Conservation (phyloP, 176 grass and related monocot genomes). For the Microstegium vimineum region DNA sequence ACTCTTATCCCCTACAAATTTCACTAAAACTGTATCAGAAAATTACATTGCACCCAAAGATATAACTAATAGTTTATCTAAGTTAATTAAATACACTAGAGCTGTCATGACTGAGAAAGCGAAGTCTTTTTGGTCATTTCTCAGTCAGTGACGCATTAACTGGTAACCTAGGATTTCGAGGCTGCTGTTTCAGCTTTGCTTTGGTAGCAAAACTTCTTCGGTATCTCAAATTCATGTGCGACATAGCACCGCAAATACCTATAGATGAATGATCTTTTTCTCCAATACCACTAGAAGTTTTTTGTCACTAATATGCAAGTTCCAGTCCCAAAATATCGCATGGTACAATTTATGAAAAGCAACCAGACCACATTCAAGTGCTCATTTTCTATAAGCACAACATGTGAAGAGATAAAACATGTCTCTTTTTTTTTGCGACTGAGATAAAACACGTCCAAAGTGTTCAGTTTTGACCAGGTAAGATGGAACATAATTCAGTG, state of each 20-base stretch:
- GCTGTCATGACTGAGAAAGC: background rate
- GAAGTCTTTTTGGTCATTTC: background rate
- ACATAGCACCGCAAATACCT: background rate
- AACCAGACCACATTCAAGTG: background rate
- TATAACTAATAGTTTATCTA: background rate
- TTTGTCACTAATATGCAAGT: background rate
- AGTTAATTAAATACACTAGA: background rate
- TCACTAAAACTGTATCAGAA: slow-evolving; percentile 20
- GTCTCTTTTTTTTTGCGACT: too few relatives aligned
- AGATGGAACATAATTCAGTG: background rate
- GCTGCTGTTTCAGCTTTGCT: background rate
- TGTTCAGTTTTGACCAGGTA: background rate
- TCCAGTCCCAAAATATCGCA: background rate
- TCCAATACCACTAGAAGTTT: background rate
- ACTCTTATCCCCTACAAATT: slow-evolving; percentile 67
- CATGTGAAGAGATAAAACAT: slow-evolving; percentile 6
- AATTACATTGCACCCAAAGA: background rate
- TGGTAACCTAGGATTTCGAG: background rate
- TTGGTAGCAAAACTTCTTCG: background rate
- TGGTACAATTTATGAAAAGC: background rate
- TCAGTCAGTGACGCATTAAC: background rate
- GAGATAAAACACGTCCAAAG: background rate
- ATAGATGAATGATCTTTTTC: background rate
- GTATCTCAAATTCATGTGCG: background rate
- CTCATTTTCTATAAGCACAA: slow-evolving; percentile 17